Percentiles rank a stretch among this genome's conserved stretches.
Conservation (phyloP, 1,284 basidiomycete genomes). For the Coriolopsis trogii region DNA sequence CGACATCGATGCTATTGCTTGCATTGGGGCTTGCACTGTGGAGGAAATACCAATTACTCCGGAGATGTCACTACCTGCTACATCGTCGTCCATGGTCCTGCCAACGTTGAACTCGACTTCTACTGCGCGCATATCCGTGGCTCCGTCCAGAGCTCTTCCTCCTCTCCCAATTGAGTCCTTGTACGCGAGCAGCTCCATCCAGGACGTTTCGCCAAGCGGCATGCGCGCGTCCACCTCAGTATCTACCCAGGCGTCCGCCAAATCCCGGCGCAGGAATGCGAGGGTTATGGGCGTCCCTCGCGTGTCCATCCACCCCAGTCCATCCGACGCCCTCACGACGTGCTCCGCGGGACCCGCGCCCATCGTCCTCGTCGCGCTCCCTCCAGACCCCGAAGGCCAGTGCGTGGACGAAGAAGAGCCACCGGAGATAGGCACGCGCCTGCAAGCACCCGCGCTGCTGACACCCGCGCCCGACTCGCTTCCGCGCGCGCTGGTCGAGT, state of each 20-base stretch:
- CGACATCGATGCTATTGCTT: not conserved
- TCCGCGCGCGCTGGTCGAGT: slow-evolving; percentile 11
- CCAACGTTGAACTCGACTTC: slow-evolving; percentile 5
- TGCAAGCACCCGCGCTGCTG: not conserved
- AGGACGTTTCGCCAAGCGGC: slow-evolving; percentile 11
- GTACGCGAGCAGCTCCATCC: slow-evolving; percentile 29
- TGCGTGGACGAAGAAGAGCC: too few relatives aligned
- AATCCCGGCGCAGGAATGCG: slow-evolving; percentile 14
- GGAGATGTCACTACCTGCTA: slow-evolving; percentile 10
- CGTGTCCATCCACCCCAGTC: not conserved
- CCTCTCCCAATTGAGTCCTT: slow-evolving; percentile 33
- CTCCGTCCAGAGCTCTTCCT: slow-evolving; percentile 20
- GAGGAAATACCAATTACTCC: not conserved
- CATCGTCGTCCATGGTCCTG: slow-evolving; percentile 22
- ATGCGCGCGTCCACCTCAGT: slow-evolving; percentile 13
- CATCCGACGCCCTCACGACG: not conserved
- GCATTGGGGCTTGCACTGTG: not conserved
- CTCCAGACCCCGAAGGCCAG: not conserved
- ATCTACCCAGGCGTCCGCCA: slow-evolving; percentile 15
- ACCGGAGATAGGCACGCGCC: too few relatives aligned
- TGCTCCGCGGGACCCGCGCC: too few relatives aligned
- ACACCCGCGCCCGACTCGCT: slow-evolving; percentile 3
- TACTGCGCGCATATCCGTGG: slow-evolving; percentile 1
- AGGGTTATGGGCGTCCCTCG: slow-evolving; percentile 17
- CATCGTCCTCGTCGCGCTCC: not conserved